phyloP scores from a whole-genome alignment of 78 protist genomes.

The Emiliania huxleyi region DNA sequence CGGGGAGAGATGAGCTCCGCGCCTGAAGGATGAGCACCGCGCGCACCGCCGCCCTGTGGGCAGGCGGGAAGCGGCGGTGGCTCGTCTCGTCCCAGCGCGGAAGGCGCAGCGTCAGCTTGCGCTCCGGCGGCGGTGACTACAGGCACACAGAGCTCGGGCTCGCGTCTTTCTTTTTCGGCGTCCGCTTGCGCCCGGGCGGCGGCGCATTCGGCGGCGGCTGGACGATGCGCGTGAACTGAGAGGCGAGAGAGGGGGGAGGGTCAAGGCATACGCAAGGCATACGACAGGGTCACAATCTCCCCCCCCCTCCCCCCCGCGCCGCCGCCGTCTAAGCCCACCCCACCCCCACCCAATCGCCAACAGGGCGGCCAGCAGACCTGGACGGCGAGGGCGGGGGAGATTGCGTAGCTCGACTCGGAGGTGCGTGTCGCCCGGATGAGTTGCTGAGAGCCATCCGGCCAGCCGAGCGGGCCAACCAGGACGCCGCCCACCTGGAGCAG shows the following conservation, averaged over 20 bases:
- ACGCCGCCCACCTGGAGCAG: neutral
- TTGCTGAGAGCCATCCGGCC: neutral
- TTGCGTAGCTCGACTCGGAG: neutral
- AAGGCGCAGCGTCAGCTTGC: neutral
- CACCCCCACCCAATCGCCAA: too few species aligned
- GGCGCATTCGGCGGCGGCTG: neutral
- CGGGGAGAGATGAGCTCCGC: too few species aligned
- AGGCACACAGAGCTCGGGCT: too few species aligned
- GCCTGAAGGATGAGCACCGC: neutral
- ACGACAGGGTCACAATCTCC: too few species aligned
- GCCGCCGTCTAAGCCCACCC: too few species aligned
- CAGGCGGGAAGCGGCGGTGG: neutral
- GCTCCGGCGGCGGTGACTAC: neutral
- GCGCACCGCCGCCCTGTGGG: neutral
- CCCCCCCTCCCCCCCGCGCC: too few species aligned
- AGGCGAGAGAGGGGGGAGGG: too few species aligned
- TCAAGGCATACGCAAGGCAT: too few species aligned
- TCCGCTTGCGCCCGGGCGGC: neutral
- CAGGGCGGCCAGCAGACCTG: neutral
- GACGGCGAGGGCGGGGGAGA: neutral
- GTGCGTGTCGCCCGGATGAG: neutral
- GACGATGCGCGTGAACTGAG: too few species aligned
- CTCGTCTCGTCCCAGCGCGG: neutral
- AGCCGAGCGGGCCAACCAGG: neutral
- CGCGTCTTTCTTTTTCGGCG: neutral